phyloP scores from a whole-genome alignment of 2,329 filamentous ascomycete species.

The Didymella sp. region DNA sequence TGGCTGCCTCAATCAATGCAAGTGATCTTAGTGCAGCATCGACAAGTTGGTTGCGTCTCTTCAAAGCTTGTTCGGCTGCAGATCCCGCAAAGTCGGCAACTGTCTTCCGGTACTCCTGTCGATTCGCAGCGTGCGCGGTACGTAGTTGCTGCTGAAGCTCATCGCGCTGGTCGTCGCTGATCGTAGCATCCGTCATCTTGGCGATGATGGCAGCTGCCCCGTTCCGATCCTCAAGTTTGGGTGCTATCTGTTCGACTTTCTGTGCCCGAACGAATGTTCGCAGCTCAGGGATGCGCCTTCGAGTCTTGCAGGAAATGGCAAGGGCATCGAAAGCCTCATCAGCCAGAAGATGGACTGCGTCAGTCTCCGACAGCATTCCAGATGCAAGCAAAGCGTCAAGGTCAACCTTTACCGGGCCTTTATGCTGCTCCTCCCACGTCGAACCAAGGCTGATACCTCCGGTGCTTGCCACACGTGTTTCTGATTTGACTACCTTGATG shows the following conservation, averaged over 20 bases:
- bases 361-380: slow-evolving; percentile 25
- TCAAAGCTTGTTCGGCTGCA: slow-evolving; percentile 11
- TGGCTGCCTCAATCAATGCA: slow-evolving; percentile 35
- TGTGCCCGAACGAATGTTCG: slow-evolving; percentile 36
- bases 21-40: slow-evolving; percentile 38
- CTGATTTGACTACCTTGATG: slow-evolving; percentile 26
- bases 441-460: slow-evolving; percentile 29
- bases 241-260: slow-evolving; percentile 37
- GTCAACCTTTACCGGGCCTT: slow-evolving; percentile 25
- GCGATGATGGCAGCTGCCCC: slow-evolving; percentile 40
- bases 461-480: slow-evolving; percentile 19
- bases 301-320: slow-evolving; percentile 42
- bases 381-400: slow-evolving; percentile 31
- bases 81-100: slow-evolving; percentile 25
- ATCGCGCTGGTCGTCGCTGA: slow-evolving; percentile 20
- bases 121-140: slow-evolving; percentile 40
- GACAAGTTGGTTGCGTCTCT: slow-evolving; percentile 38
- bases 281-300: slow-evolving; percentile 32
- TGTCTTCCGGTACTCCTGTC: slow-evolving; percentile 30
- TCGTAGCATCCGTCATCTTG: slow-evolving; percentile 22
- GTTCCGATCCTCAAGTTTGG: slow-evolving; percentile 41
- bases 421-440: slow-evolving; percentile 32
- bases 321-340: slow-evolving; percentile 43
- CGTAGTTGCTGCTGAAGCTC: slow-evolving; percentile 35
- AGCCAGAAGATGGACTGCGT: slow-evolving; percentile 30